phyloP scores from a whole-genome alignment of 2,329 filamentous ascomycete genomes.

The Tolypocladium paradoxum region DNA sequence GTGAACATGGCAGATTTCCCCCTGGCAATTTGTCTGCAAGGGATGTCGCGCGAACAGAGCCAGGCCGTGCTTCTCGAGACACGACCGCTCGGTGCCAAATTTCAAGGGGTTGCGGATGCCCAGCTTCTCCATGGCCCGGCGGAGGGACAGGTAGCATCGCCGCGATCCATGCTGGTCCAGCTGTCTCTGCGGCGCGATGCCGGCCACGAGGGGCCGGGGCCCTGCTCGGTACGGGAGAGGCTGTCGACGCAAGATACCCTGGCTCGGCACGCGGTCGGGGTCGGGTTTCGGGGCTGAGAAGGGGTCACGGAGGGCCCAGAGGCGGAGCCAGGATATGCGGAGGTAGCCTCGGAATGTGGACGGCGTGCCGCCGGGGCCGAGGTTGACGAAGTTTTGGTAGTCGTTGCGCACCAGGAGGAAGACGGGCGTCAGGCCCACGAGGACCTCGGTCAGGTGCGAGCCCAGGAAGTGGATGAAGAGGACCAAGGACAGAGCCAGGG shows the following conservation, averaged over 20 bases:
- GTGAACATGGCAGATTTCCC: conserved; percentile 78
- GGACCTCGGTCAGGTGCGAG: conserved; percentile 33
- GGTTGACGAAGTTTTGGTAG: conserved; percentile 63
- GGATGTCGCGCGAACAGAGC: conserved; percentile 61
- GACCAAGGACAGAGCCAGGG: conserved; percentile 33
- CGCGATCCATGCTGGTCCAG: conserved; percentile 52
- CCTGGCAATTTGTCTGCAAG: conserved; percentile 59
- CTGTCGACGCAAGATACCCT: conserved; percentile 44
- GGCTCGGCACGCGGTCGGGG: conserved; percentile 36
- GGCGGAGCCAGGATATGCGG: conserved; percentile 58
- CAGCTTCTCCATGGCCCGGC: conserved; percentile 40
- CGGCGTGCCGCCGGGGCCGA: conserved; percentile 74
- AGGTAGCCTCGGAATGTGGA: conserved; percentile 63
- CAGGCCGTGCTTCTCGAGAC: conserved; percentile 73
- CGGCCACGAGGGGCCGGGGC: conserved; percentile 54
- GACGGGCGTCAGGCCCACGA: conserved; percentile 39
- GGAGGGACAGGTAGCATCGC: conserved; percentile 44
- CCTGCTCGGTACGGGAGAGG: conserved; percentile 52
- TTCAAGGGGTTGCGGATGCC: conserved; percentile 30
- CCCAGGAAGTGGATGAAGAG: conserved; percentile 41
- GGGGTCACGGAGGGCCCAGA: conserved; percentile 64
- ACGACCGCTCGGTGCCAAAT: conserved; percentile 56
- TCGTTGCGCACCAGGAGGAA: conserved; percentile 52
- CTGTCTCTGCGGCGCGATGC: conserved; percentile 76
- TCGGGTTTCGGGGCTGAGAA: conserved; percentile 46